Conservation (phyloP, 768 basidiomycete species). For the Tulasnella sp. region DNA sequence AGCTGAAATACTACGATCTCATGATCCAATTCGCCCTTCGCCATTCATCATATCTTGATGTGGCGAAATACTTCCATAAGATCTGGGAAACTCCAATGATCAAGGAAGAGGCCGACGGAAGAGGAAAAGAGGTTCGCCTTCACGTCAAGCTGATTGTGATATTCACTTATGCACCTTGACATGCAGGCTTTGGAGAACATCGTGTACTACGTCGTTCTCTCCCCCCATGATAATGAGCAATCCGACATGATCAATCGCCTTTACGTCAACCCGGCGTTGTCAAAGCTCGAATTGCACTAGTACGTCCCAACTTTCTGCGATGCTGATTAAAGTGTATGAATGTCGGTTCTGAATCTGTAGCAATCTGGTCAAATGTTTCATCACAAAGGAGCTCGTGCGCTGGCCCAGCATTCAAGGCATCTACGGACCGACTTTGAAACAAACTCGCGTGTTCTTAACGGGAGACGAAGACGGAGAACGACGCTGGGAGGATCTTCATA, state of each 20-base stretch:
- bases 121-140: conserved; percentile 50
- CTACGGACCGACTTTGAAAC: conserved; percentile 73
- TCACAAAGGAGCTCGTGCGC: conserved; percentile 84
- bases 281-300: conserved; percentile 78
- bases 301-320: conserved; percentile 34
- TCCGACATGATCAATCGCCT: conserved; percentile 91
- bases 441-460: conserved; percentile 65
- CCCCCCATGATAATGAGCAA: conserved; percentile 94
- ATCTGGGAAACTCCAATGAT: conserved; percentile 96
- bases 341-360: too few relatives aligned
- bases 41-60: conserved; percentile 76
- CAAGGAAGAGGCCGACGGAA: conserved; percentile 62
- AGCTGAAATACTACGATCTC: conserved; percentile 89
- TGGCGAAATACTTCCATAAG: conserved; percentile 89
- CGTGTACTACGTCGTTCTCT: conserved; percentile 86
- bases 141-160: not conserved
- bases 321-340: conserved; percentile 5
- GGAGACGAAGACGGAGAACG: conserved; percentile 33
- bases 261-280: conserved; percentile 62
- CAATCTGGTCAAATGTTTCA: conserved; percentile 88
- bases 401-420: conserved; percentile 90
- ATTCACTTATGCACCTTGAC: conserved; percentile 12
- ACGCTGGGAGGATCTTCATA: conserved; percentile 92
- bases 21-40: conserved; percentile 94
- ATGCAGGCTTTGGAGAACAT: conserved; percentile 84